phyloP scores from a whole-genome alignment of 1,284 basidiomycete genomes.

The Flammula alnicola region DNA sequence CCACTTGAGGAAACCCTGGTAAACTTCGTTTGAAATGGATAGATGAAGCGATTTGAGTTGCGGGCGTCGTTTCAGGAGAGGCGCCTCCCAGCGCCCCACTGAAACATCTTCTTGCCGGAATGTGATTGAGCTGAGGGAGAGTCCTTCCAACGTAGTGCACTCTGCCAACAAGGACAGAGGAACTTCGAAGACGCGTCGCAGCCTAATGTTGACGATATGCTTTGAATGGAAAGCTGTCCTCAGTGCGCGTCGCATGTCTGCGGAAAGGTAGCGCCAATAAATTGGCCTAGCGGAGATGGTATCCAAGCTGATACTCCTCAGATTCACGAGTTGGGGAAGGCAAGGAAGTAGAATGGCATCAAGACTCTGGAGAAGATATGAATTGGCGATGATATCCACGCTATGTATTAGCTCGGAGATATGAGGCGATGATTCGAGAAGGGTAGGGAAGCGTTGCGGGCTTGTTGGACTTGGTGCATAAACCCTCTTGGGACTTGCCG shows the following conservation, averaged over 20 bases:
- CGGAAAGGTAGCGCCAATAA: constrained; percentile 10
- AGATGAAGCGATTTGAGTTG: constrained; percentile 3
- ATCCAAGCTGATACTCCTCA: constrained; percentile 3
- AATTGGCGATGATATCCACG: constrained; percentile 7
- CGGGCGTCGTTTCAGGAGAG: background rate
- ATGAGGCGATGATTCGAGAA: background rate
- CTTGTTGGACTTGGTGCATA: background rate
- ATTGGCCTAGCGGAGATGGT: constrained; percentile 4
- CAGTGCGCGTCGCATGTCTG: background rate
- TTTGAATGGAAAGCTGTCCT: constrained; percentile 1
- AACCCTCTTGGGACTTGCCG: background rate
- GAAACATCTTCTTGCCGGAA: constrained; percentile 4
- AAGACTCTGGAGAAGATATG: constrained; percentile 3
- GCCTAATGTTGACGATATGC: background rate
- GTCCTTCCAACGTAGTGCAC: background rate
- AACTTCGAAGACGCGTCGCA: constrained; percentile 10
- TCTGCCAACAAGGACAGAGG: constrained; percentile 5
- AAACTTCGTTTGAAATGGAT: constrained; percentile 4
- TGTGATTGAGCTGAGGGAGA: constrained; percentile 5
- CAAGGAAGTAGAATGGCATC: constrained; percentile 3
- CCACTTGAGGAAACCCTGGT: constrained; percentile 2
- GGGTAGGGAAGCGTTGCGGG: background rate
- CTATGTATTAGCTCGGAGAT: constrained; percentile 1
- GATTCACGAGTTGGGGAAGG: background rate
- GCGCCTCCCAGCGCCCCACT: background rate